Evolutionary conservation across 495 filamentous ascomycete genomes (phyloP).

Genomic region (Podospora tetraspora): DNA sequence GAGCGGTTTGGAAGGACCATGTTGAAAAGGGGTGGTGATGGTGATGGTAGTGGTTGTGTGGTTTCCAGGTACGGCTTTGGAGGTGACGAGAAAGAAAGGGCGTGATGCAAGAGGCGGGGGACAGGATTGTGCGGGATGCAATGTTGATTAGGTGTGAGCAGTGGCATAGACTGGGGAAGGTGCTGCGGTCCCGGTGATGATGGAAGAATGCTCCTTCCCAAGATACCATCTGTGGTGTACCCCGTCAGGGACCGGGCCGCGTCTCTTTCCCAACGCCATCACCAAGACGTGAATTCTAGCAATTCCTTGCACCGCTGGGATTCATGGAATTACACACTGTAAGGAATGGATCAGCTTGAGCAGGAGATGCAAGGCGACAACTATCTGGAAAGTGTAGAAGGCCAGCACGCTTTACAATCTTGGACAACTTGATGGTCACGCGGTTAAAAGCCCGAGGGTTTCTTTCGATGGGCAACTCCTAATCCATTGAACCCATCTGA

Average conservation of each 20-base stretch:
- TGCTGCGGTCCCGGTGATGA: background rate
- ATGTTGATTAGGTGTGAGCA: background rate
- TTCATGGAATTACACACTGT: too few species aligned
- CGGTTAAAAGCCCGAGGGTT: too few species aligned
- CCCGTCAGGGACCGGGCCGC: too few species aligned
- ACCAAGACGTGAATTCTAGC: too few species aligned
- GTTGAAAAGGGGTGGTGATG: background rate
- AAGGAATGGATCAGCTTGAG: too few species aligned
- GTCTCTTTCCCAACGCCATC: too few species aligned
- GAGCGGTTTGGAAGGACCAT: constrained; percentile 28
- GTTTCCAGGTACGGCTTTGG: background rate
- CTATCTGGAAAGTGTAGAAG: too few species aligned
- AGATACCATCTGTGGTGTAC: background rate
- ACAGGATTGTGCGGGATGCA: background rate
- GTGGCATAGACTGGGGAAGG: background rate
- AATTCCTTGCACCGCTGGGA: too few species aligned
- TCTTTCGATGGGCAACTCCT: too few species aligned
- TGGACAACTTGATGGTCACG: too few species aligned
- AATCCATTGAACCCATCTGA: background rate
- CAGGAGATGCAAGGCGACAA: too few species aligned
- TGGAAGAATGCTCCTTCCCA: background rate
- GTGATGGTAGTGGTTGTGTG: background rate
- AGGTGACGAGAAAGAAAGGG: background rate
- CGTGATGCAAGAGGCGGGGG: background rate
- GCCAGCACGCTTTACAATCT: too few species aligned